phyloP scores from a whole-genome alignment of 2,329 filamentous ascomycete species.

The Graphilbum sp. region DNA sequence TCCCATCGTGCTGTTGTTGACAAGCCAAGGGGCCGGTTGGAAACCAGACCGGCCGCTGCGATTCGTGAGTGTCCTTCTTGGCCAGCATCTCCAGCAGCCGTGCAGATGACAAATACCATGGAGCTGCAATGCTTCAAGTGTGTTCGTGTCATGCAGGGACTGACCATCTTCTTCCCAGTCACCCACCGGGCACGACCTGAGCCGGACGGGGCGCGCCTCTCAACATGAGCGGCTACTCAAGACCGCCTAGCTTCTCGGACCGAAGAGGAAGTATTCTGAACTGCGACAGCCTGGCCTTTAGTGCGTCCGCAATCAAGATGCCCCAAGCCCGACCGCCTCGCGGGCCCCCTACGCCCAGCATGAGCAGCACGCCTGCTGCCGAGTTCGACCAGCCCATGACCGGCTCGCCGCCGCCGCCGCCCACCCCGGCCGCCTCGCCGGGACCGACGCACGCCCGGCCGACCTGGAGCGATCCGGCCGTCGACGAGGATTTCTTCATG shows the following conservation, averaged over 20 bases:
- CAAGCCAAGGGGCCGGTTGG: too few species aligned
- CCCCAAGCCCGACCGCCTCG: constrained; percentile 30
- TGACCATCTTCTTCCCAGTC: too few species aligned
- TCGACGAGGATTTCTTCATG: constrained; percentile 70
- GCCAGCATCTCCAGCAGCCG: too few species aligned
- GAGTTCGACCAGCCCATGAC: constrained; percentile 46
- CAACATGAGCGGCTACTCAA: constrained; percentile 26
- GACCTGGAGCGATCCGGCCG: constrained; percentile 63
- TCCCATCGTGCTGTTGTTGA: too few species aligned
- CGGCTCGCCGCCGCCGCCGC: constrained; percentile 45
- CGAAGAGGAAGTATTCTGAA: constrained; percentile 40
- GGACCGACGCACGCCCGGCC: constrained; percentile 43
- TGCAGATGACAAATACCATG: too few species aligned
- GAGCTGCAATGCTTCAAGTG: too few species aligned
- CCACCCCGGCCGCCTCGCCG: constrained; percentile 48
- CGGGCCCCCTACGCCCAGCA: constrained; percentile 49
- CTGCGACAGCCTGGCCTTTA: constrained; percentile 38
- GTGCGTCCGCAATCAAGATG: constrained; percentile 28
- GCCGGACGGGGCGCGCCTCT: background rate
- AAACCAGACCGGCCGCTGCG: too few species aligned
- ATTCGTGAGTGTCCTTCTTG: too few species aligned
- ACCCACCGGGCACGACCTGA: too few species aligned
- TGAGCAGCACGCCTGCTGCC: constrained; percentile 42
- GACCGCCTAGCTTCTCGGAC: constrained; percentile 43
- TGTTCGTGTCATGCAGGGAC: too few species aligned